Evolutionary conservation across 2,329 filamentous ascomycete species (phyloP).

Genomic region (Aureobasidium sp.): DNA sequence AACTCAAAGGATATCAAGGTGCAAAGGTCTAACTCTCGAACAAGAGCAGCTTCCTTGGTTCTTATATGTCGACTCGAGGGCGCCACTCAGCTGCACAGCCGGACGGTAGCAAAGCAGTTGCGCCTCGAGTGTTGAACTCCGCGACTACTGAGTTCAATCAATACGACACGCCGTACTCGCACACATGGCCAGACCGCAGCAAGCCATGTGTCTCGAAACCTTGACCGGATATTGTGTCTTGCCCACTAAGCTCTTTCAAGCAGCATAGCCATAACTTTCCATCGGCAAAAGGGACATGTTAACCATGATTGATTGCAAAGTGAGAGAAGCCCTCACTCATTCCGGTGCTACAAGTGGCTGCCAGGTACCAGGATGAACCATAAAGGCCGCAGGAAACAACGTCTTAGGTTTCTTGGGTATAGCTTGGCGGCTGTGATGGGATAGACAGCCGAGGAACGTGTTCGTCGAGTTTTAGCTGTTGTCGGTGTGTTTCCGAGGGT

Average conservation of each 20-base stretch:
- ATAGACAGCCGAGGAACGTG: slow-evolving; percentile 8
- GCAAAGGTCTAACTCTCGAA: background rate
- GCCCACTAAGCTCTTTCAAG: background rate
- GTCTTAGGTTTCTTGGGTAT: background rate
- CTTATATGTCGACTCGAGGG: background rate
- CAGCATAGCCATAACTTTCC: background rate
- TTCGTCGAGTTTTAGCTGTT: background rate
- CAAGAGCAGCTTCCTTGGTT: background rate
- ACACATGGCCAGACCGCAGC: background rate
- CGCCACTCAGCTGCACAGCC: background rate
- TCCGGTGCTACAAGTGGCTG: background rate
- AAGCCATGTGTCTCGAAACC: background rate
- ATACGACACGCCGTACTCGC: background rate
- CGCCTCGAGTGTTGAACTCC: background rate
- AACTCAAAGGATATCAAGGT: background rate
- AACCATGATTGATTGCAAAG: background rate
- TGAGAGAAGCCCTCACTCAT: background rate
- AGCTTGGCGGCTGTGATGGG: background rate
- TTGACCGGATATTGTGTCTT: background rate
- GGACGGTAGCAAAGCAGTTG: background rate
- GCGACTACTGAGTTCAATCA: background rate
- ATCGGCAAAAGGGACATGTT: background rate
- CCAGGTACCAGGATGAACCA: background rate
- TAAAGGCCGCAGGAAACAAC: background rate
- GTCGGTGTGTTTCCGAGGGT: background rate